A percentile compares a stretch with the other conserved stretches of the same genome.
phyloP scores from a whole-genome alignment of 2,329 filamentous ascomycete species.

The Sclerotinia borealis region DNA sequence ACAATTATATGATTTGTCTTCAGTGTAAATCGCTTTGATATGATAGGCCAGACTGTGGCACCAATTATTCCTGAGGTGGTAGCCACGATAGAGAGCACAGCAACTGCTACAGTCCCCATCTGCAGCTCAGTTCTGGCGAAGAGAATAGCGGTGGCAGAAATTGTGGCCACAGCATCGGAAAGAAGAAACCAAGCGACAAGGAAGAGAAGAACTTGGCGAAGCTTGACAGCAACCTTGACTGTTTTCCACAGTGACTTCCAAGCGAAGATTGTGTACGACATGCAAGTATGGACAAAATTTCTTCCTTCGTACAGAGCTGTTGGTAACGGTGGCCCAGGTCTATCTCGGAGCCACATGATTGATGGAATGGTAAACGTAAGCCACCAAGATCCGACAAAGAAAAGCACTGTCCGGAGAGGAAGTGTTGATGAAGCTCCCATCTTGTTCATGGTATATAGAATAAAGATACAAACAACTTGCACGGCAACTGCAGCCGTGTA shows the following conservation, averaged over 20 bases:
- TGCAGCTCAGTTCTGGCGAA: constrained; percentile 91
- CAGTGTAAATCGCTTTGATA: constrained; percentile 65
- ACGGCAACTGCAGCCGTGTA: constrained; percentile 81
- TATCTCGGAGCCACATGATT: constrained; percentile 77
- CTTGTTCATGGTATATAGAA: constrained; percentile 52
- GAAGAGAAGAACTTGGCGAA: constrained; percentile 71
- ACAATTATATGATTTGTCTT: constrained; percentile 83
- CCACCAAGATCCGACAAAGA: constrained; percentile 90
- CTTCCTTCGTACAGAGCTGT: constrained; percentile 10
- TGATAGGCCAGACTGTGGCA: constrained; percentile 80
- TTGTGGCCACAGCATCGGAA: constrained; percentile 89
- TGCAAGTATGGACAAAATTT: constrained; percentile 42
- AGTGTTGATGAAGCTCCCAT: constrained; percentile 54
- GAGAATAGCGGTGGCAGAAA: constrained; percentile 87
- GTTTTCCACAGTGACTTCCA: constrained; percentile 86
- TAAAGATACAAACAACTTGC: constrained; percentile 71
- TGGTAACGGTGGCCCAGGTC: constrained; percentile 78
- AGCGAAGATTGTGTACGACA: constrained; percentile 71
- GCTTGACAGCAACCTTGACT: constrained; percentile 62
- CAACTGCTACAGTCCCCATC: constrained; percentile 83
- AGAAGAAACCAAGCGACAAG: constrained; percentile 90
- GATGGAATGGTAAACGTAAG: constrained; percentile 83
- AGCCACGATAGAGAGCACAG: constrained; percentile 88
- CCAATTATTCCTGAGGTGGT: constrained; percentile 79
- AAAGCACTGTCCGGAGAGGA: constrained; percentile 79